Base-by-base conservation (phyloP, 805 yeast genomes). In the Kazachstania kunashirensis region DNA sequence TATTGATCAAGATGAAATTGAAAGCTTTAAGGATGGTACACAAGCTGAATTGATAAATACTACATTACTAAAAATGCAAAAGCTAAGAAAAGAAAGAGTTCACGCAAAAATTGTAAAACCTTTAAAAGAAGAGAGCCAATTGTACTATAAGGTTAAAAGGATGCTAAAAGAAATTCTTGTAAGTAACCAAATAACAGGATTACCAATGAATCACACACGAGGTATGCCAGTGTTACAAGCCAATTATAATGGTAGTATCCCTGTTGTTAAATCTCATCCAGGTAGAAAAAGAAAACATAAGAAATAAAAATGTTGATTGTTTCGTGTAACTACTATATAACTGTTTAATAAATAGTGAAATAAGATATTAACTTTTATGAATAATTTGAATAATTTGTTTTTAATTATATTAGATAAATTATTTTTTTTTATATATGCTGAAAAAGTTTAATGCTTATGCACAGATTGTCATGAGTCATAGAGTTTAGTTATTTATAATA, bases 191-290 rank as follows among this genome's bases (percentile, higher is more conserved):
- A 57, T 53, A 5, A 56, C 49, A 43, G 60, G 48, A 17, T 32
- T 63, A 9, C 58, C 57, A 18, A 50, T 44, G 15, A 41, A 43
- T n/a, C 44, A 46, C 28, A 55, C 62, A 30, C 57, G 62, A 28
- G 59, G 59, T 17, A 55, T 88, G 32, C 94, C 95, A 1, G 78
- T 82, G 0, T 67, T 82, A 39, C 76, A 76, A 52, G 72, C 77
- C 17, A 84, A 79, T 45, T 86, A 84, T 51, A 62, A 72, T 25
- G 96, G 96, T 32, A 70, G 80, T 1, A 67, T 88, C 50, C 96
- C 96, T 1, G 81, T 83, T 2, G 53, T 55, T 11, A 53, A 59
- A 40, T 41, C 50, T 6, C 53, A 53, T 27, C 49, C 49, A 12
- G 39, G 47, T 8, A 51, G 56, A 34, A 56, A 53, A 40, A 53